Conservation (phyloP, 495 filamentous ascomycete genomes). For the Aspergillus cristatus region DNA sequence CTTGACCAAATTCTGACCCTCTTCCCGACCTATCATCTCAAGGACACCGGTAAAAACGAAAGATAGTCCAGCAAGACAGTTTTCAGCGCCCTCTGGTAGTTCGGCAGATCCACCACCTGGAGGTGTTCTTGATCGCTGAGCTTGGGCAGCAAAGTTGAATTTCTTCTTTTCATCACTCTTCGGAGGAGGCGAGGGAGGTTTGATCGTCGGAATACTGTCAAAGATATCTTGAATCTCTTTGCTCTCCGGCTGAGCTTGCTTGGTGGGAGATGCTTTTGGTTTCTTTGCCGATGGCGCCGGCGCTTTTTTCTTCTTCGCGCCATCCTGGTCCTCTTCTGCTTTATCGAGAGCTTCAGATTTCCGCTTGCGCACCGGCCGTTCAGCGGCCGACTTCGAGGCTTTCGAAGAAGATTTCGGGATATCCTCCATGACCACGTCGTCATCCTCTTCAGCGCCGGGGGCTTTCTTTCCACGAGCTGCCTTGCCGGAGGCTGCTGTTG, state of each 20-base stretch:
- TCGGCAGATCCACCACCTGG: slow-evolving; percentile 55
- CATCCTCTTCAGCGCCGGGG: slow-evolving; percentile 30
- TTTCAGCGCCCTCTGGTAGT: slow-evolving; percentile 74
- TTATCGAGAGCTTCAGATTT: slow-evolving; percentile 46
- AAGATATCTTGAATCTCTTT: slow-evolving; percentile 70
- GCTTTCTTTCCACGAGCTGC: slow-evolving; percentile 36
- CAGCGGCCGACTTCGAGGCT: slow-evolving; percentile 18
- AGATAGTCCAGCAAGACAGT: slow-evolving; percentile 83
- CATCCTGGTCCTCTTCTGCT: slow-evolving; percentile 23
- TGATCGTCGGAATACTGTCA: slow-evolving; percentile 72
- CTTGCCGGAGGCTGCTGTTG: slow-evolving; percentile 15
- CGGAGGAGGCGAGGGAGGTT: slow-evolving; percentile 72
- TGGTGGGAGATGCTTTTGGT: slow-evolving; percentile 48
- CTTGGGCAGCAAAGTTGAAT: slow-evolving; percentile 57
- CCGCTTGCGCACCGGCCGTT: slow-evolving; percentile 41
- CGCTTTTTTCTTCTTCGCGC: slow-evolving; percentile 31
- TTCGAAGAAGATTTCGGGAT: slow-evolving; percentile 28
- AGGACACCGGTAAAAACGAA: slow-evolving; percentile 97
- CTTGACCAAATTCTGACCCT: slow-evolving; percentile 81
- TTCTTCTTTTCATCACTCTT: slow-evolving; percentile 51
- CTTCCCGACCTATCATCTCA: slow-evolving; percentile 68
- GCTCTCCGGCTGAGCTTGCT: slow-evolving; percentile 54
- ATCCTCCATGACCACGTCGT: slow-evolving; percentile 42
- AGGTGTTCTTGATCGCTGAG: slow-evolving; percentile 46
- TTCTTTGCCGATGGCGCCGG: slow-evolving; percentile 45